Evolutionary conservation across 2,329 filamentous ascomycete species (phyloP), one percentile per base, ranked within the genome.

Genomic region (Talaromyces sp.): DNA sequence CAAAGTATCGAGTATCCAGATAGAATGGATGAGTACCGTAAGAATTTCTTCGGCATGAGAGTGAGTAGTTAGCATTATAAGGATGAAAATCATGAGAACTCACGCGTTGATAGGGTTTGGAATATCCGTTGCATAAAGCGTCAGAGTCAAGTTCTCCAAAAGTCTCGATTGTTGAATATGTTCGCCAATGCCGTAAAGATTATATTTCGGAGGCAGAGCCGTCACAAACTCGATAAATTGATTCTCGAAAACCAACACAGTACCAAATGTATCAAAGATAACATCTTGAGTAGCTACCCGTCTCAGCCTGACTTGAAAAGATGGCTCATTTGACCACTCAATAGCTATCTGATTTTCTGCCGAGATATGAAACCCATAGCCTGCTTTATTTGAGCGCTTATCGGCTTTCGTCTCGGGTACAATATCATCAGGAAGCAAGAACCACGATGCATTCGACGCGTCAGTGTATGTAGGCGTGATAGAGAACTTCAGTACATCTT

Each of bases 1-100:
- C 79, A 62, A 86, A 90, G 71, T 91, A 93, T 52, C 88, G 81
- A 1, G 88, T 92, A 57, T 93, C 90, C 3, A 92, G 76, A 66
- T 93, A 94, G 65, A 92, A 85, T 0, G 90, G 87, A 61, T 94
- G 90, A 36, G 78, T 81, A 6, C 90, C 89, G 63, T 94, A 94
- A 5, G 91, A 77, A 62, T 92, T 92, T 11, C 69, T 72, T 32
- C 7, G 48, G 46, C 33, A 11, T 7, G 20, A 19, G 14, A 27
- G 36, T 51, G 4, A 47, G 32, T 30, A 33, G 6, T 9, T 1
- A 16, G 46, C 9, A 35, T 30, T 19, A 7, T 11, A 16, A 5
- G 1, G 16, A 10, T 11, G 19, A 10, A 2, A 10, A 6, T 35
- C 8, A 20, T 4, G 13, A 6, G 8, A 16, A 65, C 71, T 62